A percentile compares a stretch with the other conserved stretches of the same genome.
Evolutionary conservation across 192 early-diverging fungal genomes (phyloP).

Genomic region (Glomus cerebriforme): DNA sequence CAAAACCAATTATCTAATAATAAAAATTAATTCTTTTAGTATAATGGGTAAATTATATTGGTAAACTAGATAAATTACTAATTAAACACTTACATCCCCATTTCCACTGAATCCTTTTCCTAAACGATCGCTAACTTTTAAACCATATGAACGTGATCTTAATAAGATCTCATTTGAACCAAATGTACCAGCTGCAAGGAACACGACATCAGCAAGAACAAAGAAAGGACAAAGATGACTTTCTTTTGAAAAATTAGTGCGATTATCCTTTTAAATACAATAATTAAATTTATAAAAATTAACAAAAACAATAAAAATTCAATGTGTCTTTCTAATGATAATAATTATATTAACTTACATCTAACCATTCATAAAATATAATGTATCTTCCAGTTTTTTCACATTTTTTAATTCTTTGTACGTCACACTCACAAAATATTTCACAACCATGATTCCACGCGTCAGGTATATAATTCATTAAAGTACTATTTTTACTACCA

Average conservation of each 20-base stretch:
- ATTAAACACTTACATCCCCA: slow-evolving; percentile 46
- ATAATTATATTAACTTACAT: slow-evolving; percentile 4
- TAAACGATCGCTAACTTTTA: slow-evolving; percentile 38
- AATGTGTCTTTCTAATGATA: no score
- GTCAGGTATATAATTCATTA: slow-evolving; percentile 53
- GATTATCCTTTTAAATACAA: neutral
- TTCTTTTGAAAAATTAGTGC: neutral
- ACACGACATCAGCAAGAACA: slow-evolving; percentile 47
- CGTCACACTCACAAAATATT: slow-evolving; percentile 43
- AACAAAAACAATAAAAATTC: neutral
- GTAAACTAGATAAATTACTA: neutral
- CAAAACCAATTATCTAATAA: slow-evolving; percentile 27
- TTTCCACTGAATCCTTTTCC: slow-evolving; percentile 51
- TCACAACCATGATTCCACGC: slow-evolving; percentile 55
- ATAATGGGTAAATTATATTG: neutral
- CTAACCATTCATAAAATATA: slow-evolving; percentile 52
- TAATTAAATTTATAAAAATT: neutral
- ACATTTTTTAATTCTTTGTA: slow-evolving; percentile 40
- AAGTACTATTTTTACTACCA: slow-evolving; percentile 48
- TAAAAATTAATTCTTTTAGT: neutral
- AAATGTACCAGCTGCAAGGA: slow-evolving; percentile 47
- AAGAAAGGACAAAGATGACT: slow-evolving; percentile 35
- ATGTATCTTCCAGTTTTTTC: slow-evolving; percentile 37
- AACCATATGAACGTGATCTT: slow-evolving; percentile 40
- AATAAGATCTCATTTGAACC: slow-evolving; percentile 47